A percentile compares a stretch with the other conserved stretches of the same genome.
Evolutionary conservation across 177 flowering plant species (phyloP).

Genomic region (Vitis hybrid): DNA sequence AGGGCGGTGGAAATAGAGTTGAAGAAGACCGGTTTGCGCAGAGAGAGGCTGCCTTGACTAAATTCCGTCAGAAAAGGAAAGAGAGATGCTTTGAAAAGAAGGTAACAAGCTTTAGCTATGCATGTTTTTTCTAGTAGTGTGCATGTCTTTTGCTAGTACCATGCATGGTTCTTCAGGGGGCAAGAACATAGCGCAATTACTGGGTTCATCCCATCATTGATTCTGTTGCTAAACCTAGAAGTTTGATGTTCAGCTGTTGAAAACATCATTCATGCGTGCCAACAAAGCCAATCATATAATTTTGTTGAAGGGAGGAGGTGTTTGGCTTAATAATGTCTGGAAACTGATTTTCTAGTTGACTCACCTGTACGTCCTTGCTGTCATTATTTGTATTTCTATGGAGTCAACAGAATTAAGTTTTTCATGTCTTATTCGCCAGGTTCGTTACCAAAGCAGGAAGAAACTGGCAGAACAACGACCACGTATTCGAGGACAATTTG

Average conservation of each 20-base stretch:
- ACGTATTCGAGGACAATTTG: conserved; percentile 39
- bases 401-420: not conserved
- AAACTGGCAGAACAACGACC: conserved; percentile 42
- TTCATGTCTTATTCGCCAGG: conserved; percentile 23
- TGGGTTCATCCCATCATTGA: too few species aligned
- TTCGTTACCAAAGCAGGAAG: conserved; percentile 40
- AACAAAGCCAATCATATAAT: too few species aligned
- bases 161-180: too few species aligned
- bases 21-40: conserved; percentile 27
- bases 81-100: conserved; percentile 41
- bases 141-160: too few species aligned
- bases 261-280: too few species aligned
- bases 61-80: conserved; percentile 44
- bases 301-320: too few species aligned
- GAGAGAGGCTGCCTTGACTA: conserved; percentile 38
- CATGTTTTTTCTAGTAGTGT: not conserved
- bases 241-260: too few species aligned
- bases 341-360: too few species aligned
- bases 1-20: conserved; percentile 12
- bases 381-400: not conserved
- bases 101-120: conserved; percentile 18
- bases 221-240: too few species aligned
- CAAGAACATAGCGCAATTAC: too few species aligned
- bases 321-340: too few species aligned
- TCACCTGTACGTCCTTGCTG: not conserved